These are phyloP conservation scores for Conoideocrella luteorostrata DNA, from an alignment of 2,329 filamentous ascomycete species.

Conservation along the genomic window DNA sequence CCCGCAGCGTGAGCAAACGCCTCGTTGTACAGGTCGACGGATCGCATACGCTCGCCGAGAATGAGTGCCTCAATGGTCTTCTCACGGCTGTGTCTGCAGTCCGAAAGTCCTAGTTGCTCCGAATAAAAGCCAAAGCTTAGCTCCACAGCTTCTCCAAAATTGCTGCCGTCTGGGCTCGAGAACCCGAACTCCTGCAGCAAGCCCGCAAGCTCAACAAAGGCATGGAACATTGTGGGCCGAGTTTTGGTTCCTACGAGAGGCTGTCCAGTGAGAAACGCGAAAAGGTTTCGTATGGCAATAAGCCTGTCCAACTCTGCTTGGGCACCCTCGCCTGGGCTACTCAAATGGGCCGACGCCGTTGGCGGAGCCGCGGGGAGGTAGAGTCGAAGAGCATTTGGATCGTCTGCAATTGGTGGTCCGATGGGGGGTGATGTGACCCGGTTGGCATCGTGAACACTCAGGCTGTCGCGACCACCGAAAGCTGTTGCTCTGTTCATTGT, in stretches of 20 bases:
- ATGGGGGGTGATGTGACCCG: slow-evolving; percentile 30
- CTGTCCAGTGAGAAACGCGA: slow-evolving; percentile 59
- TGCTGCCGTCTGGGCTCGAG: slow-evolving; percentile 47
- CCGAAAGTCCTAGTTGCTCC: slow-evolving; percentile 68
- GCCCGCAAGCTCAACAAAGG: slow-evolving; percentile 47
- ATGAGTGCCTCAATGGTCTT: slow-evolving; percentile 86
- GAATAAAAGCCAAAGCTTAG: slow-evolving; percentile 69
- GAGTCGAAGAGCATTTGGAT: slow-evolving; percentile 38
- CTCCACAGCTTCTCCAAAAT: slow-evolving; percentile 53
- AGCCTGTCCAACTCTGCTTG: slow-evolving; percentile 45
- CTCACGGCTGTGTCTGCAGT: slow-evolving; percentile 75
- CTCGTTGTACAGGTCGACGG: slow-evolving; percentile 76
- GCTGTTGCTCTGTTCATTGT: slow-evolving; percentile 22
- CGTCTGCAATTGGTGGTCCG: slow-evolving; percentile 30
- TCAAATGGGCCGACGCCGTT: slow-evolving; percentile 27
- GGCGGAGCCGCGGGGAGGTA: slow-evolving; percentile 45
- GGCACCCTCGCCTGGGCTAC: slow-evolving; percentile 25
- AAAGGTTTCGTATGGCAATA: slow-evolving; percentile 56
- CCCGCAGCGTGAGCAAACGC: slow-evolving; percentile 88
- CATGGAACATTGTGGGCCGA: slow-evolving; percentile 45
- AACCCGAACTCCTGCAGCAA: slow-evolving; percentile 54
- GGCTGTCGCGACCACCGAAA: slow-evolving; percentile 40
- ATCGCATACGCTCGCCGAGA: slow-evolving; percentile 83
- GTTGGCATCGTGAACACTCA: slow-evolving; percentile 44
- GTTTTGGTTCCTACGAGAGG: slow-evolving; percentile 53